These are phyloP conservation scores for Coemansia sp. DNA, from an alignment of 192 early-diverging fungal species.

Conservation along the genomic window DNA sequence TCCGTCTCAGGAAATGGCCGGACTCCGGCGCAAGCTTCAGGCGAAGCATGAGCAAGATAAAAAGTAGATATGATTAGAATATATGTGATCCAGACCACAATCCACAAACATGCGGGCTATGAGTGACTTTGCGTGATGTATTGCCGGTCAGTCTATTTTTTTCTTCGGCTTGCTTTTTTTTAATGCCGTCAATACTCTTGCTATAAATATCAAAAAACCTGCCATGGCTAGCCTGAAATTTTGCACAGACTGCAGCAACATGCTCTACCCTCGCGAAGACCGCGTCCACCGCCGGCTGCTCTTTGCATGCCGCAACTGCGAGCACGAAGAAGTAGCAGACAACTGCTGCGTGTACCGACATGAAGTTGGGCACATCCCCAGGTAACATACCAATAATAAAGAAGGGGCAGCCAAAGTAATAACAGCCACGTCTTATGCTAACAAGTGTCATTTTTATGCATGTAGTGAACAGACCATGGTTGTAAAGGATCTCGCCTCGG, in stretches of 20 bases:
- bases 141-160: not conserved
- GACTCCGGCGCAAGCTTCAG: slow-evolving; percentile 17
- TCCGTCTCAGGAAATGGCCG: slow-evolving; percentile 24
- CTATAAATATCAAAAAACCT: not conserved
- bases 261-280: slow-evolving; percentile 81
- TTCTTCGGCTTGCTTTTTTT: not conserved
- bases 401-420: not conserved
- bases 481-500: slow-evolving; percentile 69
- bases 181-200: not conserved
- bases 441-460: not conserved
- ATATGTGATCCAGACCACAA: slow-evolving; percentile 9
- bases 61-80: not conserved
- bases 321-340: slow-evolving; percentile 68
- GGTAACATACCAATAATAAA: slow-evolving; percentile 19
- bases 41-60: slow-evolving; percentile 6
- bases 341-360: slow-evolving; percentile 76
- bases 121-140: not conserved
- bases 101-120: not conserved
- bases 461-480: slow-evolving; percentile 71
- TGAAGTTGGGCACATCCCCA: slow-evolving; percentile 63
- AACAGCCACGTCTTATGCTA: not conserved
- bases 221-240: slow-evolving; percentile 50
- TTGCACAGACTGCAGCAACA: slow-evolving; percentile 66
- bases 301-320: slow-evolving; percentile 79
- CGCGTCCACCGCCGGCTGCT: slow-evolving; percentile 55